Evolutionary conservation across 2,329 filamentous ascomycete genomes (phyloP).

Genomic region (Ophiostoma fasciatum): DNA sequence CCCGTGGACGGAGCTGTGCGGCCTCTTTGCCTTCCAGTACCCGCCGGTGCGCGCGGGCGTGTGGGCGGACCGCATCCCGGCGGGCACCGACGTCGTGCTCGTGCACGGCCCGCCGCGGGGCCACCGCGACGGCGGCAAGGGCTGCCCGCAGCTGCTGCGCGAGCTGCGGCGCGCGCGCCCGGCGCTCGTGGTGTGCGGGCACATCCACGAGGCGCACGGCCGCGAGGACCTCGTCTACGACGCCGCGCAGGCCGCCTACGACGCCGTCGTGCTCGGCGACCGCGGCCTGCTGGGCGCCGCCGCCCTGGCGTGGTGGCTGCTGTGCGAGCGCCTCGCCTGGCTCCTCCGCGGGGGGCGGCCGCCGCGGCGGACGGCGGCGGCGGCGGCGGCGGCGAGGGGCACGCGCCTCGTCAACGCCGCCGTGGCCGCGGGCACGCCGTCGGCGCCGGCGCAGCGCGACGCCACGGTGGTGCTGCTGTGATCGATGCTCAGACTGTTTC

Average conservation of each 20-base stretch:
- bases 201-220: constrained; percentile 6
- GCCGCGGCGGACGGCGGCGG: background rate
- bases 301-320: background rate
- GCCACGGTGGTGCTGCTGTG: too few relatives aligned
- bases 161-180: background rate
- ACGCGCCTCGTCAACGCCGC: background rate
- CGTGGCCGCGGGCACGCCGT: background rate
- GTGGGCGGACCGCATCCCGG: constrained; percentile 1
- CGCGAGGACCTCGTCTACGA: constrained; percentile 2
- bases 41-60: background rate
- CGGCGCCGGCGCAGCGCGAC: too few relatives aligned
- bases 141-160: constrained; percentile 4
- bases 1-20: constrained; percentile 13
- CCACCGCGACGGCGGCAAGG: constrained; percentile 1
- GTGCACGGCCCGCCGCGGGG: constrained; percentile 5
- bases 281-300: background rate
- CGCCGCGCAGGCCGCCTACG: background rate
- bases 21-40: constrained; percentile 15
- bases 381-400: too few relatives aligned
- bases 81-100: constrained; percentile 3
- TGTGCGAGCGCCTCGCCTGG: background rate
- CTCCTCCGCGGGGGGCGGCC: background rate
- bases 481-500: too few relatives aligned
- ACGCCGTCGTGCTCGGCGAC: background rate
- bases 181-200: constrained; percentile 2